These are phyloP conservation scores for Stenocarpella maydis DNA, from an alignment of 2,329 filamentous ascomycete species.

Conservation along the genomic window DNA sequence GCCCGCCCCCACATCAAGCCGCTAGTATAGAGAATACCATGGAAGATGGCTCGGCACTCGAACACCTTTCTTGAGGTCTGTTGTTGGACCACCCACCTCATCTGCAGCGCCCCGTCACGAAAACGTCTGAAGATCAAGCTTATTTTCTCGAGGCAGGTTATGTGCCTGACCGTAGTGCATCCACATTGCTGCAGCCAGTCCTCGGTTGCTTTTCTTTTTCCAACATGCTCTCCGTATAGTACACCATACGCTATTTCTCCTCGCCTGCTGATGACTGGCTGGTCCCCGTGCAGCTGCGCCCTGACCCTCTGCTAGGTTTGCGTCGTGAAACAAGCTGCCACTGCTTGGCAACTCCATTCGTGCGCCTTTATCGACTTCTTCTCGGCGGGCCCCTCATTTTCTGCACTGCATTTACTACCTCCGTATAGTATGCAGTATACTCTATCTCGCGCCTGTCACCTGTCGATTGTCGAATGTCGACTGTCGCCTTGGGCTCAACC, in stretches of 20 bases:
- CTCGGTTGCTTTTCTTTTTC: background rate
- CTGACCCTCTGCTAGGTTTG: constrained; percentile 1
- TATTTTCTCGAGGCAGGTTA: background rate
- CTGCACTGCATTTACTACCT: background rate
- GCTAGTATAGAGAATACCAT: background rate
- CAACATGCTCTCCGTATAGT: too few relatives aligned
- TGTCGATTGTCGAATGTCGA: too few relatives aligned
- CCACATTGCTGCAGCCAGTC: background rate
- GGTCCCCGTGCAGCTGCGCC: constrained; percentile 9
- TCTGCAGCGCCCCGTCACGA: background rate
- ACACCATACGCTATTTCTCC: too few relatives aligned
- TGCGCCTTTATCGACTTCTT: constrained; percentile 2
- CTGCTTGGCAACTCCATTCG: constrained; percentile 19
- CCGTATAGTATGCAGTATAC: background rate
- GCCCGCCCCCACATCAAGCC: constrained; percentile 1
- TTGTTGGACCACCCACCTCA: too few relatives aligned
- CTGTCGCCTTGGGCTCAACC: background rate
- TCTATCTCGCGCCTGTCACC: too few relatives aligned
- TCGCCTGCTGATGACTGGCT: constrained; percentile 6
- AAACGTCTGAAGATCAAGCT: background rate
- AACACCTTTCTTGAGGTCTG: background rate
- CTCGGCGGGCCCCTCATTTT: background rate
- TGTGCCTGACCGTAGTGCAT: background rate
- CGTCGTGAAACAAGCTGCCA: constrained; percentile 17
- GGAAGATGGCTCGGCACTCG: background rate